Base-by-base conservation (phyloP, 2,329 filamentous ascomycete species). In the Trichoderma guizhouense region DNA sequence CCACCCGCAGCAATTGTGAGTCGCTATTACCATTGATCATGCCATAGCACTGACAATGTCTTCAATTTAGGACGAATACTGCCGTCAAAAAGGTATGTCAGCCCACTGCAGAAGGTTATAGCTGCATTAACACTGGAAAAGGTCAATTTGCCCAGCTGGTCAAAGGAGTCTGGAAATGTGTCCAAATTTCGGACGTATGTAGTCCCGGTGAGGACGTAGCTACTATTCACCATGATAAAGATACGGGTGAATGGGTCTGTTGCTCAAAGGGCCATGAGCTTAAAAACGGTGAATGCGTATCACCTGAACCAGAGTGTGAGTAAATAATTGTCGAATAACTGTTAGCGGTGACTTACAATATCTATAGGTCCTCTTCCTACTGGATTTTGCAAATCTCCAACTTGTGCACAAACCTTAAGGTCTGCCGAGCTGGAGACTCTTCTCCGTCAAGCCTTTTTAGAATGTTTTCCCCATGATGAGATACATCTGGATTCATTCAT, bases 121-220 rank as follows among this genome's bases (percentile, higher is more conserved):
- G 3, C 21, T 5, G 3, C 3, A 32, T 24, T 57, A 8, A 67
- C 51, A 18, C 5, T 21, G 8, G 8, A 30, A 9, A 6, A 69
- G 67, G 30, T 11, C 67, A 69, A 69, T 12, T 69, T n/a, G 57
- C 67, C 7, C 67, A 62, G 5, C 26, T 53, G n/a, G 57, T 69
- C 4, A 69, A 63, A 26, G 67, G 57, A 26, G 15, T 8, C 2
- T 69, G 67, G 67, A 69, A 69, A 28, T 69, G 67, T 18, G 67
- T 55, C 43, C 39, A 63, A 24, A 32, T 55, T 7, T 69, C 57
- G 0, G 67, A 69, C 3, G 28, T 69, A 18, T 69, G 67, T n/a
- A 24, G 21, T 15, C 36, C 26, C 3, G 9, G 58, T n/a, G 57
- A 69, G 9, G 39, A 69, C 8, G 8, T 30, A 7, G 18, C 2